Base-by-base conservation (phyloP, 2,329 filamentous ascomycete genomes). In the Xylaria digitata region DNA sequence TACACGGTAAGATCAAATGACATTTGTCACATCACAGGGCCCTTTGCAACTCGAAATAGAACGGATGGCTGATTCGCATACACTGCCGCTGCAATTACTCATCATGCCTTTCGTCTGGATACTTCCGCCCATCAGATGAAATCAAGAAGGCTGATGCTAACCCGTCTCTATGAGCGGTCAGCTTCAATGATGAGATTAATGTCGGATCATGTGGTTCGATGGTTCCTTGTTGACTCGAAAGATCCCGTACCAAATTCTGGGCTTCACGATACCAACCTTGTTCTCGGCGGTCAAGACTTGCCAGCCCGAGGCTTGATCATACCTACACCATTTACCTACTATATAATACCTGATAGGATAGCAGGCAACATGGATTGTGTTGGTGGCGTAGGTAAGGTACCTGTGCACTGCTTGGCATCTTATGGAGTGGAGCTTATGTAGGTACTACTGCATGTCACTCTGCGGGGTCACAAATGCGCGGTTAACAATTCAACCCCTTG, bases 391-490 rank as follows among this genome's bases (percentile, higher is more conserved):
- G 9, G 21, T 23, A 23, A 37, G n/a, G 21, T 23, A 23, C 37
- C 21, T 23, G 37, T 55, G 43, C 34, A 40, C 32, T 54, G 2
- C 11, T 15, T 15, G 11, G 30, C 23, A 13, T 30, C 49, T 53
- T 4, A 26, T 42, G 11, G 9, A 23, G 59, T 48, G 57, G 57
- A 40, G 63, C 19, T 61, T 13, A 48, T 55, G 59, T 49, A 45
- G 13, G 58, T 57, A 37, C 30, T 62, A 61, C 58, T 61, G 62
- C 46, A 56, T 60, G 65, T 55, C n/a, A 49, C 52, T 48, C 43
- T 63, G 57, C 48, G 61, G 55, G 62, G 58, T 56, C 66, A 61
- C 65, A 59, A 37, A 52, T 61, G 55, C 53, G 30, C 13, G 49
- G 62, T 65, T 34, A 62, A 30, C 54, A 21, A 48, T 42, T 15